phyloP scores from a whole-genome alignment of 805 yeast species.

The Candida ascalaphidarum region DNA sequence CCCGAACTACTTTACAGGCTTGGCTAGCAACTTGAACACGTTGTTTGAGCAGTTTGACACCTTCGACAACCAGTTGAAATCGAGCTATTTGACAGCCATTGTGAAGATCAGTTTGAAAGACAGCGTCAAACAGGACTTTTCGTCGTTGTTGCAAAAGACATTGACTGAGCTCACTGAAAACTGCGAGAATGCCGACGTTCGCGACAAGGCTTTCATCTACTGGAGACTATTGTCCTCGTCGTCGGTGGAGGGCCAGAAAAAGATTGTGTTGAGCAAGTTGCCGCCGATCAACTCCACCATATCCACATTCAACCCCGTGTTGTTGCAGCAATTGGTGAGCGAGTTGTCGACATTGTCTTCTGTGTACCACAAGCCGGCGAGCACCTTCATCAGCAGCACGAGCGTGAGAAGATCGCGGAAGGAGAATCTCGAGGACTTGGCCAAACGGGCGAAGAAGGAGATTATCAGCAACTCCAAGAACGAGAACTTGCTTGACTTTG shows the following conservation, averaged over 20 bases:
- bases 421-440: constrained; percentile 69
- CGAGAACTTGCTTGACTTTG: constrained; percentile 82
- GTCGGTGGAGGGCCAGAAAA: constrained; percentile 33
- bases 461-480: constrained; percentile 55
- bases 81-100: constrained; percentile 48
- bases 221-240: constrained; percentile 65
- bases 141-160: constrained; percentile 44
- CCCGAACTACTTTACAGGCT: constrained; percentile 48
- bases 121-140: constrained; percentile 15
- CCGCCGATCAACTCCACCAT: constrained; percentile 71
- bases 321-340: constrained; percentile 58
- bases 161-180: constrained; percentile 56
- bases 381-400: constrained; percentile 41
- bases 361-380: constrained; percentile 79
- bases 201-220: constrained; percentile 73
- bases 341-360: constrained; percentile 84
- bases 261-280: constrained; percentile 50
- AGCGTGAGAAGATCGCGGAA: constrained; percentile 4
- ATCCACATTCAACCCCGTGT: constrained; percentile 57
- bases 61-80: constrained; percentile 54
- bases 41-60: constrained; percentile 48
- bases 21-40: constrained; percentile 36
- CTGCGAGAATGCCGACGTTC: constrained; percentile 65
- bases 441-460: constrained; percentile 69
- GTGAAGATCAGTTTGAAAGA: constrained; percentile 42